Evolutionary conservation across 495 filamentous ascomycete genomes (phyloP).

Genomic region (Trichoderma virens): DNA sequence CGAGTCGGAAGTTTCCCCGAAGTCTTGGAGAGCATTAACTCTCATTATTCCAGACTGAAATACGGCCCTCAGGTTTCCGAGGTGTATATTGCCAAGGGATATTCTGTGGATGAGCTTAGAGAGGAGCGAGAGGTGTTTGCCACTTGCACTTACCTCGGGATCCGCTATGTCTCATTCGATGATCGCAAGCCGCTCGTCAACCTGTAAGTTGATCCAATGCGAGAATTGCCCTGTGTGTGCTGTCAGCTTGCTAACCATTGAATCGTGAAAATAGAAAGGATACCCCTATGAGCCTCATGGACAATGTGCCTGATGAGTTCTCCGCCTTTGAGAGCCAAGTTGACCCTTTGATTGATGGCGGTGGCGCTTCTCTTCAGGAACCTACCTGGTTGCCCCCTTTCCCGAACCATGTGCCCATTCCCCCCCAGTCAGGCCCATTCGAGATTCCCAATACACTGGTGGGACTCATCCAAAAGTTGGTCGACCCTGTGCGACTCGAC

Average conservation of each 20-base stretch:
- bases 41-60: conserved; percentile 30
- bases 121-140: conserved; percentile 48
- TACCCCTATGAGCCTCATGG: conserved; percentile 29
- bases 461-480: conserved; percentile 41
- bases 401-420: conserved; percentile 27
- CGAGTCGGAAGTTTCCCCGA: conserved; percentile 52
- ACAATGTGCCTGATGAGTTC: conserved; percentile 58
- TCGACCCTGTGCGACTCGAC: conserved; percentile 38
- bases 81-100: conserved; percentile 62
- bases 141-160: conserved; percentile 36
- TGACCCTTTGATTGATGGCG: conserved; percentile 53
- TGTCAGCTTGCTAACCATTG: not conserved
- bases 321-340: conserved; percentile 58
- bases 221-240: not conserved
- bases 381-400: conserved; percentile 43
- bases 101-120: conserved; percentile 54
- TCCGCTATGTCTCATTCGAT: conserved; percentile 51
- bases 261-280: conserved; percentile 29
- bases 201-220: conserved; percentile 43
- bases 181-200: conserved; percentile 72
- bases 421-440: conserved; percentile 57
- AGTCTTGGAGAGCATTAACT: conserved; percentile 43
- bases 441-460: conserved; percentile 45
- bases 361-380: conserved; percentile 34
- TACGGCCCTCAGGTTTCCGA: conserved; percentile 40